These are phyloP conservation scores for Flaveria floridana DNA, from an alignment of 140 eudicot genomes.

Conservation along the genomic window DNA sequence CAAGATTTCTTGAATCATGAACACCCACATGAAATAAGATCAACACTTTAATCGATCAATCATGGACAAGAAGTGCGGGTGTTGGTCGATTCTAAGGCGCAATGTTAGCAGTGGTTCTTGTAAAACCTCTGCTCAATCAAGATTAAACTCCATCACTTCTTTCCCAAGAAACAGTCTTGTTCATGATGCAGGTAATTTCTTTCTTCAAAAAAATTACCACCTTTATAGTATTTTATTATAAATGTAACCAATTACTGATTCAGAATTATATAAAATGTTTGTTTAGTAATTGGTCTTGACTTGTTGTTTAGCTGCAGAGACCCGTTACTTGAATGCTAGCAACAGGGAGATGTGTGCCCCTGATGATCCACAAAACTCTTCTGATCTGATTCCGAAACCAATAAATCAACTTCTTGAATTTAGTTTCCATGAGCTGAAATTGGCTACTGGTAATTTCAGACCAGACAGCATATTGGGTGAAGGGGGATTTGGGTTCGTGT, in stretches of 20 bases:
- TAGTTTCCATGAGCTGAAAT: slow-evolving; percentile 74
- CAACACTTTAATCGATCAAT: neutral
- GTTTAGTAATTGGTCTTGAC: neutral
- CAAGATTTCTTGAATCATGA: slow-evolving; percentile 32
- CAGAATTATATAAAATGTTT: too few species aligned
- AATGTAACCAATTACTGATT: slow-evolving; percentile 6
- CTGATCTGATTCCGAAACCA: slow-evolving; percentile 37
- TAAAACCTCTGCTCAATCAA: slow-evolving; percentile 55
- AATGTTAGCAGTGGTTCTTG: slow-evolving; percentile 47
- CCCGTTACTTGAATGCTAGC: slow-evolving; percentile 90
- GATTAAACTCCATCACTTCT: slow-evolving; percentile 47
- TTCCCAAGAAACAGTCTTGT: slow-evolving; percentile 83
- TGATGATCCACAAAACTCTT: slow-evolving; percentile 60
- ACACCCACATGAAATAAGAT: slow-evolving; percentile 31
- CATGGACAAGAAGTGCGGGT: slow-evolving; percentile 82
- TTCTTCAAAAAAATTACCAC: neutral
- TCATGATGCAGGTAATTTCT: slow-evolving; percentile 76
- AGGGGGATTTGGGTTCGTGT: slow-evolving; percentile 95
- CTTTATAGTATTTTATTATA: slow-evolving; percentile 18
- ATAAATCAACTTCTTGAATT: slow-evolving; percentile 55
- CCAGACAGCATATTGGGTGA: slow-evolving; percentile 97
- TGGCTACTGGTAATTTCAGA: slow-evolving; percentile 91
- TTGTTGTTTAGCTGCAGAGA: slow-evolving; percentile 62
- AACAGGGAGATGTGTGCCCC: slow-evolving; percentile 91
- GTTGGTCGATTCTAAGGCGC: slow-evolving; percentile 74